Evolutionary conservation across 2,329 filamentous ascomycete genomes (phyloP).

Genomic region (Cryphonectria naterciae): DNA sequence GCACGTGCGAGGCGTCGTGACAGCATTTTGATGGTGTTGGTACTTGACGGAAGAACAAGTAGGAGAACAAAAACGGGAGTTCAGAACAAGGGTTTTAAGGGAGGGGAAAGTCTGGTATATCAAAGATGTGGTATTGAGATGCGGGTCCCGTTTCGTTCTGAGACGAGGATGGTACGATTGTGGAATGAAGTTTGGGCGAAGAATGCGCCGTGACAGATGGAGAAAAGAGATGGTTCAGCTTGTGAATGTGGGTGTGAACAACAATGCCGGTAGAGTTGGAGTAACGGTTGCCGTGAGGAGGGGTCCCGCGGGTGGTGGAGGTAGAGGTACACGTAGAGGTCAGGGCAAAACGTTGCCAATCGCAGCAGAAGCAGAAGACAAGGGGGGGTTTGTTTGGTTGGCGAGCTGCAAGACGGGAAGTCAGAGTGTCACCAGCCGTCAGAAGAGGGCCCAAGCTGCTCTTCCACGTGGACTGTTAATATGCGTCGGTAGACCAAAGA

Average conservation of each 20-base stretch:
- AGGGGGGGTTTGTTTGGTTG: slow-evolving; percentile 24
- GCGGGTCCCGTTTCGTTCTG: slow-evolving; percentile 11
- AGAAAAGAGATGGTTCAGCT: not conserved
- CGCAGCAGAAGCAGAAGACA: slow-evolving; percentile 28
- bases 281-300: not conserved
- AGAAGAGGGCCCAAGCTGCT: not conserved
- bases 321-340: slow-evolving; percentile 4
- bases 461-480: slow-evolving; percentile 2
- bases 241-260: not conserved
- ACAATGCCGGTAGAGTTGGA: not conserved
- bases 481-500: not conserved
- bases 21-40: slow-evolving; percentile 51
- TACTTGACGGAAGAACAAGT: not conserved
- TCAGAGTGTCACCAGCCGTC: slow-evolving; percentile 25
- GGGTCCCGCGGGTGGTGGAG: not conserved
- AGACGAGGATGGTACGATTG: slow-evolving; percentile 25
- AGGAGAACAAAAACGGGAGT: slow-evolving; percentile 20
- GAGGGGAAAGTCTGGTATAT: slow-evolving; percentile 1
- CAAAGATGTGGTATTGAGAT: slow-evolving; percentile 9
- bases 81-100: slow-evolving; percentile 16
- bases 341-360: slow-evolving; percentile 21
- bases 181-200: slow-evolving; percentile 15
- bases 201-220: slow-evolving; percentile 8
- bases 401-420: slow-evolving; percentile 18
- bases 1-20: slow-evolving; percentile 55